phyloP scores from a whole-genome alignment of 495 filamentous ascomycete species.

The Paragyromitra xinjiangensis region DNA sequence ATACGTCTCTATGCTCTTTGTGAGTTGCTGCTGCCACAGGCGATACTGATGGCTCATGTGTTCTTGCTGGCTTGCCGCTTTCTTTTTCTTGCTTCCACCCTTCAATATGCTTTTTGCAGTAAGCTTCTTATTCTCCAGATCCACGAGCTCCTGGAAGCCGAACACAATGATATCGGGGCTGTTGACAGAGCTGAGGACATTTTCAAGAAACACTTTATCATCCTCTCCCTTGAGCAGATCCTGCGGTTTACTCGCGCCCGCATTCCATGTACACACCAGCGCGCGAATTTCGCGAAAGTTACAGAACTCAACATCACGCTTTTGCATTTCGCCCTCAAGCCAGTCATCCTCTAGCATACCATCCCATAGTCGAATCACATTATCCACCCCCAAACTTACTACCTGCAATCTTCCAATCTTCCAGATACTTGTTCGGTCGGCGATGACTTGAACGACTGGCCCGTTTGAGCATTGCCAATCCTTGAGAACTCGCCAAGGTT shows the following conservation, averaged over 20 bases:
- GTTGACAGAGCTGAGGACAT: conserved; percentile 73
- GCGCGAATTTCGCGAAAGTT: conserved; percentile 80
- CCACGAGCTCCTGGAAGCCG: conserved; percentile 97
- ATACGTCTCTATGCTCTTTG: conserved; percentile 78
- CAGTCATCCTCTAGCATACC: conserved; percentile 93
- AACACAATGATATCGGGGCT: conserved; percentile 92
- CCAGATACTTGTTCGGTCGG: conserved; percentile 85
- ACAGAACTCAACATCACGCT: conserved; percentile 80
- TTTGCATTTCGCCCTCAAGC: conserved; percentile 88
- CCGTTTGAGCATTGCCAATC: conserved; percentile 92
- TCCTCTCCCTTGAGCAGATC: conserved; percentile 73
- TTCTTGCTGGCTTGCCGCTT: conserved; percentile 78
- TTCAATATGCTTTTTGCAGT: conserved; percentile 87
- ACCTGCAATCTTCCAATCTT: conserved; percentile 86
- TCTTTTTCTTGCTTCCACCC: conserved; percentile 80
- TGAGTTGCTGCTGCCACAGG: conserved; percentile 90
- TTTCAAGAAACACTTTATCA: conserved; percentile 77
- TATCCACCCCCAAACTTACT: conserved; percentile 87
- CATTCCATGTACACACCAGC: conserved; percentile 92
- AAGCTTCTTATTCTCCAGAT: conserved; percentile 94
- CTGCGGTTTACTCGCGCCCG: conserved; percentile 86
- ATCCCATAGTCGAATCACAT: conserved; percentile 87
- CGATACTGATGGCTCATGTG: conserved; percentile 98
- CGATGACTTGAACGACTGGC: conserved; percentile 76
- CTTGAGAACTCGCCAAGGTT: conserved; percentile 89